These are phyloP conservation scores for Sequoiadendron giganteum DNA, from an alignment of 75 land plant genomes.

Conservation along the genomic window DNA sequence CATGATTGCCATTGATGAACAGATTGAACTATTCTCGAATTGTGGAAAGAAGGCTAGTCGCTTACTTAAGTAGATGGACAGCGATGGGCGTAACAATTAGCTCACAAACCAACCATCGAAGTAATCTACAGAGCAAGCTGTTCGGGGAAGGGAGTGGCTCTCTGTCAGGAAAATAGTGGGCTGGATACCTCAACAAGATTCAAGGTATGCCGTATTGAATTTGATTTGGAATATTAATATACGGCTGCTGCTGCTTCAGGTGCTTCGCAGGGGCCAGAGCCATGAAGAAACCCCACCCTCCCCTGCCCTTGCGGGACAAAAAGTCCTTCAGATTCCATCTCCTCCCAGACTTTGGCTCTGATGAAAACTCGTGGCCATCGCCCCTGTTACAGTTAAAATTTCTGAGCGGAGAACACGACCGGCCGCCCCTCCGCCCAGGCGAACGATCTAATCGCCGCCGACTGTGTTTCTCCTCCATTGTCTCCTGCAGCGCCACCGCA, in stretches of 20 bases:
- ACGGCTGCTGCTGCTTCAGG: neutral
- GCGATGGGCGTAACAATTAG: too few relatives aligned
- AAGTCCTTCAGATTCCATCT: constrained; percentile 57
- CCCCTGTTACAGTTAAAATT: neutral
- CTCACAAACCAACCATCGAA: too few relatives aligned
- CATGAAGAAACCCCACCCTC: constrained; percentile 26
- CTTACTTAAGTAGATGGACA: too few relatives aligned
- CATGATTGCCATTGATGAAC: too few relatives aligned
- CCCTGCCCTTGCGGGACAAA: constrained; percentile 59
- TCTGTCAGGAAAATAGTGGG: neutral
- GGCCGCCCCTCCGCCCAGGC: constrained; percentile 7
- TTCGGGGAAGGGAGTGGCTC: neutral
- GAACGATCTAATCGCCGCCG: neutral
- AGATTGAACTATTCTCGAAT: too few relatives aligned
- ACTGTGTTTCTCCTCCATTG: neutral
- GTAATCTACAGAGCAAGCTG: too few relatives aligned
- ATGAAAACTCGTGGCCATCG: neutral
- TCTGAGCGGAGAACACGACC: constrained; percentile 42
- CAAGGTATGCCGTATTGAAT: neutral
- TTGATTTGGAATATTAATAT: neutral
- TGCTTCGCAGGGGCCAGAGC: neutral
- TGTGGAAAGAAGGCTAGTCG: too few relatives aligned
- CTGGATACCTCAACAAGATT: neutral
- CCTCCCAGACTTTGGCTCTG: constrained; percentile 12
- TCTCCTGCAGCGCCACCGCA: constrained; percentile 11